These are phyloP conservation scores for Ogataea ganodermae DNA, from an alignment of 805 yeast species.

Conservation along the genomic window DNA sequence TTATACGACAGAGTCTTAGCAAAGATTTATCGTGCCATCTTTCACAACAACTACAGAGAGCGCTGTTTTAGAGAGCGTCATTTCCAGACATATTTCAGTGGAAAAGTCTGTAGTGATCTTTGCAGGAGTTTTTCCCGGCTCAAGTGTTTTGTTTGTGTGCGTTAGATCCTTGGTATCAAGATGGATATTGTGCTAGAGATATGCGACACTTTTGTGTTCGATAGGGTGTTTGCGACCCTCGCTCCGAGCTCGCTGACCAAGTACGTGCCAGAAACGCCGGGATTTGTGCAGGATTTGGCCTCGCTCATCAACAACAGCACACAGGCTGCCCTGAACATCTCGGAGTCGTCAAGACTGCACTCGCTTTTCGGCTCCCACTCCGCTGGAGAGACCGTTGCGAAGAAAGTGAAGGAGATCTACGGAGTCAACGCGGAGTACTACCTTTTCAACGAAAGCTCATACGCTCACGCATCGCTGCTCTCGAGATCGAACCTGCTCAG, in stretches of 20 bases:
- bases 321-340: conserved; percentile 20
- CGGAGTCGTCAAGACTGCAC: conserved; percentile 30
- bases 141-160: conserved; percentile 7
- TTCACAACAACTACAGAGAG: too few species aligned
- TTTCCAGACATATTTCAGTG: too few species aligned
- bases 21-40: not conserved
- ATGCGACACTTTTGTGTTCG: conserved; percentile 72
- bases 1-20: conserved; percentile 1
- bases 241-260: conserved; percentile 59
- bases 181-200: conserved; percentile 94
- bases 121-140: too few species aligned
- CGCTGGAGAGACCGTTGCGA: conserved; percentile 36
- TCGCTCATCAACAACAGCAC: conserved; percentile 29
- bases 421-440: conserved; percentile 48
- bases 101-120: too few species aligned
- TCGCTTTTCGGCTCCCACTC: conserved; percentile 29
- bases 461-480: conserved; percentile 66
- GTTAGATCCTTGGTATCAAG: conserved; percentile 11
- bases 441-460: conserved; percentile 55
- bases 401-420: conserved; percentile 49
- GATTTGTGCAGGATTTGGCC: conserved; percentile 25
- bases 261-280: conserved; percentile 33
- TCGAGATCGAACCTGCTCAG: conserved; percentile 73
- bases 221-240: conserved; percentile 66
- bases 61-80: too few species aligned